Evolutionary conservation across 2,329 filamentous ascomycete genomes (phyloP).

Genomic region (Pseudogymnoascus sp.): DNA sequence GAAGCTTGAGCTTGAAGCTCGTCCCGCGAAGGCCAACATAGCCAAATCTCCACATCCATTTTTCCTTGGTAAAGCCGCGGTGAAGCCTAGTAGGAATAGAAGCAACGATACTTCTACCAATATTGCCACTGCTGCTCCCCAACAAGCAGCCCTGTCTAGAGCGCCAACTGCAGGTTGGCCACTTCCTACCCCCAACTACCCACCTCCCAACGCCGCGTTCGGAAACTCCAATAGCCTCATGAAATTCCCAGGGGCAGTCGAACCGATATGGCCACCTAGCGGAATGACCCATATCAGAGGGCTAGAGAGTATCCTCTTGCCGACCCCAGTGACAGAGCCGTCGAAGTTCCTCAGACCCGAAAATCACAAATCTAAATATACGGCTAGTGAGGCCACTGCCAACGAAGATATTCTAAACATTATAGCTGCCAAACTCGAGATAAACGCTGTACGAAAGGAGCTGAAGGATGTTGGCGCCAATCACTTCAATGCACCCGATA

Average conservation of each 20-base stretch:
- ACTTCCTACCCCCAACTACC: slow-evolving; percentile 13
- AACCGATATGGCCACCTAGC: slow-evolving; percentile 65
- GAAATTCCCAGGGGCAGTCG: slow-evolving; percentile 57
- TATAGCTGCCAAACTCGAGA: slow-evolving; percentile 13
- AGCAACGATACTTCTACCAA: slow-evolving; percentile 25
- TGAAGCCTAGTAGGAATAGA: slow-evolving; percentile 16
- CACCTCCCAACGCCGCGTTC: neutral
- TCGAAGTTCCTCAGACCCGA: neutral
- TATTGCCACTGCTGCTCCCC: slow-evolving; percentile 36
- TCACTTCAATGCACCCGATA: slow-evolving; percentile 36
- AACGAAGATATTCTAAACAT: slow-evolving; percentile 24
- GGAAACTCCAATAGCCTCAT: slow-evolving; percentile 26
- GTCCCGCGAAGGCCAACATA: neutral
- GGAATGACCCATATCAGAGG: slow-evolving; percentile 59
- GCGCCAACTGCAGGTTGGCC: slow-evolving; percentile 15
- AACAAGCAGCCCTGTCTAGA: neutral
- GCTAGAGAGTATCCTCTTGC: neutral
- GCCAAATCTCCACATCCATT: slow-evolving; percentile 50
- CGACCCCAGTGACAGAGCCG: neutral
- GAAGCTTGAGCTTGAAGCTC: slow-evolving; percentile 1
- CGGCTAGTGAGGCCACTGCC: slow-evolving; percentile 19
- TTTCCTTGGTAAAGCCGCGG: slow-evolving; percentile 50
- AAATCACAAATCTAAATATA: slow-evolving; percentile 25
- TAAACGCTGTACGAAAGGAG: neutral
- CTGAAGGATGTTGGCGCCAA: slow-evolving; percentile 22